Conservation (phyloP, 176 grass and related monocot genomes). For the Carex myosuroides region DNA sequence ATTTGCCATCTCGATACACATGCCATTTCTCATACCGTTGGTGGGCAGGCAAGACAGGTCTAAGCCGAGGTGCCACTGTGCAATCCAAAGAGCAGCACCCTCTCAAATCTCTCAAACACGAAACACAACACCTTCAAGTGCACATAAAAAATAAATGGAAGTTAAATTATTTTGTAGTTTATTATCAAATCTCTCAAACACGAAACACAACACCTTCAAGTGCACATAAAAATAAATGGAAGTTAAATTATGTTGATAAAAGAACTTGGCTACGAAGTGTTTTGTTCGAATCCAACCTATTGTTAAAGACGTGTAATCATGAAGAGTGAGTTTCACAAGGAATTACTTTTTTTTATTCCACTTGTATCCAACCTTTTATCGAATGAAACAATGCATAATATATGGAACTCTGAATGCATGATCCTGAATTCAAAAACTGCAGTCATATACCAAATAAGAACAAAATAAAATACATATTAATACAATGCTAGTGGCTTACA, state of each 20-base stretch:
- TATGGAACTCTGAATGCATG: not conserved
- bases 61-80: slow-evolving; percentile 47
- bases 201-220: slow-evolving; percentile 50
- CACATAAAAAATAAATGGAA: not conserved
- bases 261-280: not conserved
- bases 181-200: slow-evolving; percentile 40
- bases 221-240: not conserved
- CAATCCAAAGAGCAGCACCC: slow-evolving; percentile 77
- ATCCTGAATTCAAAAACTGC: not conserved
- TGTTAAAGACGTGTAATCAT: not conserved
- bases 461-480: not conserved
- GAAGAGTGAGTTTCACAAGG: not conserved
- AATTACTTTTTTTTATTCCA: not conserved
- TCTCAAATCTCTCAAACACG: slow-evolving; percentile 48
- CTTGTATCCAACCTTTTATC: not conserved
- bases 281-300: not conserved
- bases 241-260: not conserved
- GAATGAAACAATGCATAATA: not conserved
- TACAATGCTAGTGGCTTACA: slow-evolving; percentile 33
- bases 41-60: slow-evolving; percentile 51
- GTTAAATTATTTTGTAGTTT: not conserved
- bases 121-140: slow-evolving; percentile 49
- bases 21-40: slow-evolving; percentile 88
- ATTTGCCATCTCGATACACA: slow-evolving; percentile 46
- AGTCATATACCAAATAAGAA: slow-evolving; percentile 5